Evolutionary conservation across 2,329 filamentous ascomycete genomes (phyloP).

Genomic region (Aspergillus sp.): DNA sequence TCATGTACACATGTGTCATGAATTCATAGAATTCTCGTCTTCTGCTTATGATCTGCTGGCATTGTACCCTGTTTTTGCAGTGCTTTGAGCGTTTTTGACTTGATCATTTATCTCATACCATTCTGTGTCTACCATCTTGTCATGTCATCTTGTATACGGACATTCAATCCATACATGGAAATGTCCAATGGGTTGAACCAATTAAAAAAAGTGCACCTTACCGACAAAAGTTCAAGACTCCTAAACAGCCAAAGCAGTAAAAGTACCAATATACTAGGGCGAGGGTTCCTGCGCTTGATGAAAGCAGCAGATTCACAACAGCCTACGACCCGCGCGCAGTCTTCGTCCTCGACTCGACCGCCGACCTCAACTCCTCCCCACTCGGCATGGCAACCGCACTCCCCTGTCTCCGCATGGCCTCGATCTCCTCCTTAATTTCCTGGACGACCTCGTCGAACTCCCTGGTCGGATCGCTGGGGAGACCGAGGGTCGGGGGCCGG

Average conservation of each 20-base stretch:
- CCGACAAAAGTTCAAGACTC: too few relatives aligned
- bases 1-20: background rate
- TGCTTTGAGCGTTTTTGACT: background rate
- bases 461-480: conserved; percentile 64
- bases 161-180: too few relatives aligned
- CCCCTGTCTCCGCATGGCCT: conserved; percentile 45
- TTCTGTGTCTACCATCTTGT: too few relatives aligned
- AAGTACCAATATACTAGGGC: too few relatives aligned
- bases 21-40: background rate
- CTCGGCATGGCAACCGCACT: conserved; percentile 36
- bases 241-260: too few relatives aligned
- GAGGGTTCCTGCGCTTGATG: too few relatives aligned
- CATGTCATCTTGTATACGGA: too few relatives aligned
- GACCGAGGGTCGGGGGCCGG: conserved; percentile 60
- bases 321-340: conserved; percentile 40
- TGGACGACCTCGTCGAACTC: conserved; percentile 70
- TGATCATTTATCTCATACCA: too few relatives aligned
- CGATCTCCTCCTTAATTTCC: conserved; percentile 66
- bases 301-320: too few relatives aligned
- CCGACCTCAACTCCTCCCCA: conserved; percentile 43
- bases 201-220: too few relatives aligned
- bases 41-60: background rate
- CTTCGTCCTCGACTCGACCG: conserved; percentile 43
- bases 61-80: background rate
- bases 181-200: too few relatives aligned